Percentiles rank a stretch among this genome's conserved stretches.
phyloP scores from a whole-genome alignment of 305 asterid species.

The Plantago coronopus region DNA sequence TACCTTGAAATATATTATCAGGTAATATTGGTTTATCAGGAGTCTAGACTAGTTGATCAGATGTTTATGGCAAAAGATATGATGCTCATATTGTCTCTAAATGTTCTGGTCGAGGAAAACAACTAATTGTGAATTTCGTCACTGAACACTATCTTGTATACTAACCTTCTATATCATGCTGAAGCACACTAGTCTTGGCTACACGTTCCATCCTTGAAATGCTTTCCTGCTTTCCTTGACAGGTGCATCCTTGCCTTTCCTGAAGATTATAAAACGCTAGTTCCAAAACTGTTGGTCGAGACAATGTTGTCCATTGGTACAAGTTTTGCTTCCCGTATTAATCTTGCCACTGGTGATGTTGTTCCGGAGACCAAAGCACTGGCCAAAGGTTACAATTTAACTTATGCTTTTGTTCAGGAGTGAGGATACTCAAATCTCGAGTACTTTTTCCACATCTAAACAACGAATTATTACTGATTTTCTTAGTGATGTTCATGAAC shows the following conservation, averaged over 20 bases:
- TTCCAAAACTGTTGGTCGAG: constrained; percentile 77
- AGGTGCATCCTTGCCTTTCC: constrained; percentile 96
- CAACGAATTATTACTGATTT: not conserved
- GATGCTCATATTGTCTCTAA: no score
- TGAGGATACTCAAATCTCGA: not conserved
- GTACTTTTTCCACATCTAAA: not conserved
- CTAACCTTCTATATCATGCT: not conserved
- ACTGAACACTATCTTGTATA: not conserved
- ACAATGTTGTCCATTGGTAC: constrained; percentile 63
- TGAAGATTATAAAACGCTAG: constrained; percentile 79
- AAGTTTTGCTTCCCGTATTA: constrained; percentile 76
- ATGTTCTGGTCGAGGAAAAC: not conserved
- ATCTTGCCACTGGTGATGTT: constrained; percentile 85
- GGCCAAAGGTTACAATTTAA: constrained; percentile 60
- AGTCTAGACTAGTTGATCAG: not conserved
- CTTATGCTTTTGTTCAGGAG: not conserved
- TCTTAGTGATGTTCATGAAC: no score
- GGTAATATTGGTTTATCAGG: no score
- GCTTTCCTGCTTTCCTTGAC: constrained; percentile 22
- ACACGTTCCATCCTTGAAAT: constrained; percentile 20
- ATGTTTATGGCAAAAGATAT: not conserved
- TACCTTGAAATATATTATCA: no score
- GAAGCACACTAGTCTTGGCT: not conserved
- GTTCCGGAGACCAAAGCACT: constrained; percentile 90
- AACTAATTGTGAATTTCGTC: not conserved